Evolutionary conservation across 2,329 filamentous ascomycete species (phyloP), one percentile per base, ranked within the genome.

Genomic region (Paecilomyces sp.): DNA sequence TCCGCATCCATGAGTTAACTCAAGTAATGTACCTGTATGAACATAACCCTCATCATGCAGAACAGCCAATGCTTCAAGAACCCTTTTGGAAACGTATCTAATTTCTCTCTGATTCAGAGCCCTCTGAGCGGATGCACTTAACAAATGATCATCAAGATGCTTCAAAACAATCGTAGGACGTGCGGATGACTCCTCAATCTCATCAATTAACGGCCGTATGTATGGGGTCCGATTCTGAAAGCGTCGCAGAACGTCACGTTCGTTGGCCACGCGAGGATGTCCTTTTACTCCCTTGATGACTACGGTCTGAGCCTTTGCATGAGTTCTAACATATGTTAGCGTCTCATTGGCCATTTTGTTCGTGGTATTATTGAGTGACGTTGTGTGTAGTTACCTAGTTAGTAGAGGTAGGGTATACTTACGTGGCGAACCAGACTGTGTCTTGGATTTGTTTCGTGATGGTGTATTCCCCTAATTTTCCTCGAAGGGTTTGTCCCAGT

Each of bases 191-290:
- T 57, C 56, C 13, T 52, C 47, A 12, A 57, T 54, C 47, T 57
- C 56, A 51, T 57, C 56, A 34, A 52, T 36, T 2, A 57, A 57
- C 6, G 56, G 56, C n/a, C 56, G 56, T 54, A 57, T 25, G 41
- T 33, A 57, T 2, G 28, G 47, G 12, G 24, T 57, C 7, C 3
- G 41, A 53, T 22, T 24, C 41, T 57, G 47, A 34, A 57, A 57
- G 7, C 41, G 47, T 3, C 18, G 13, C n/a, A 57, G 30, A 54
- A 57, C 56, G 53, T 54, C 56, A 11, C 28, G 56, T 33, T 57
- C 56, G 28, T 57, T 57, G 25, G 34, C n/a, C n/a, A 57, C 47
- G 7, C 56, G 47, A 33, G 53, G 53, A 54, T 36, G 56, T 8
- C 13, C 36, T 0, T 47, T 15, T n/a, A 47, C 36, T 8, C 15